phyloP scores from a whole-genome alignment of 805 yeast genomes.

The Yamadazyma paraphyllophila region DNA sequence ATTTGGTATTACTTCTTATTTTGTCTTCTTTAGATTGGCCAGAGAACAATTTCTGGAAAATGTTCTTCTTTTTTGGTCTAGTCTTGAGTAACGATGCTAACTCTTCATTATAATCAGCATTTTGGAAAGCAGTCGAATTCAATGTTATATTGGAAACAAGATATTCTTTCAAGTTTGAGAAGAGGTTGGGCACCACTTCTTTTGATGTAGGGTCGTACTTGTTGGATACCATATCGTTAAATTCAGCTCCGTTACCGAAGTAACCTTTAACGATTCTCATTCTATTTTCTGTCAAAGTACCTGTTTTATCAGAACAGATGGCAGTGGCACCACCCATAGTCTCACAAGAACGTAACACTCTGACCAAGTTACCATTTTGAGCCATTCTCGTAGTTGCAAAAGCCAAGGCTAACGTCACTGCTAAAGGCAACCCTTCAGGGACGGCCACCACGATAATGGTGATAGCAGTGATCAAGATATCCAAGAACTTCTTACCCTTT shows the following conservation, averaged over 20 bases:
- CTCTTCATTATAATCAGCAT: conserved; percentile 42
- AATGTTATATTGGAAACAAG: conserved; percentile 58
- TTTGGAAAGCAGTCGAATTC: conserved; percentile 91
- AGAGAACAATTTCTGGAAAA: conserved; percentile 26
- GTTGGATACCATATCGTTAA: conserved; percentile 45
- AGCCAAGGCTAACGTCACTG: conserved; percentile 94
- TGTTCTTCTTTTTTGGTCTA: conserved; percentile 28
- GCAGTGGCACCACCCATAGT: conserved; percentile 99
- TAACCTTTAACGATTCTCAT: conserved; percentile 87
- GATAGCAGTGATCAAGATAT: conserved; percentile 85
- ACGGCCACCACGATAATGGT: conserved; percentile 96
- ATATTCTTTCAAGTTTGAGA: conserved; percentile 20
- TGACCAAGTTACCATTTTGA: conserved; percentile 91
- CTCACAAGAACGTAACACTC: conserved; percentile 91
- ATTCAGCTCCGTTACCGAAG: conserved; percentile 51
- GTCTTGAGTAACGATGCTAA: conserved; percentile 23
- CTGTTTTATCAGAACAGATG: conserved; percentile 95
- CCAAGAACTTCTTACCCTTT: conserved; percentile 81
- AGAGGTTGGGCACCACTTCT: conserved; percentile 21
- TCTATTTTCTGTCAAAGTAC: conserved; percentile 89
- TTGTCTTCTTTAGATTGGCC: conserved; percentile 12
- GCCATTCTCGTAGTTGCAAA: conserved; percentile 99
- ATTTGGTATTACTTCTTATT: conserved; percentile 12
- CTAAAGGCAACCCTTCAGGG: conserved; percentile 98
- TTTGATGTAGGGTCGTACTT: conserved; percentile 21